Percentiles rank a stretch among this genome's conserved stretches.
phyloP scores from a whole-genome alignment of 805 yeast genomes.

The Saccharomyces paradoxus region DNA sequence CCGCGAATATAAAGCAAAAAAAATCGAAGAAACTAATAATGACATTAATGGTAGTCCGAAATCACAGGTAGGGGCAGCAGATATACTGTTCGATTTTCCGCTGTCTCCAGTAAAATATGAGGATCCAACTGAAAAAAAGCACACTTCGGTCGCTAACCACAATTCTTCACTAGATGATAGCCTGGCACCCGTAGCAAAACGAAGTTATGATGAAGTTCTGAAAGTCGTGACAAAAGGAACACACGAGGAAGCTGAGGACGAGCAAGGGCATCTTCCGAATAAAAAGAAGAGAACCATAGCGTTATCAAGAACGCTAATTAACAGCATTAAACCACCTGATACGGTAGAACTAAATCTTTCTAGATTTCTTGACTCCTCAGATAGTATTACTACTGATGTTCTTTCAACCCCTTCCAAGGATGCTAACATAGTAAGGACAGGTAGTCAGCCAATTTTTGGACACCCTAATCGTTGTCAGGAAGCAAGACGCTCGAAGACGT shows the following conservation, averaged over 20 bases:
- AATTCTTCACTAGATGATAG: background rate
- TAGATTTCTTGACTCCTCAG: slow-evolving; percentile 8
- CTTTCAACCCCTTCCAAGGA: background rate
- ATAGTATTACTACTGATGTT: background rate
- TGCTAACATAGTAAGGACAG: background rate
- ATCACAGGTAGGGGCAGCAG: background rate
- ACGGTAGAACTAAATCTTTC: slow-evolving; percentile 11
- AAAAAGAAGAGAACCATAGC: background rate
- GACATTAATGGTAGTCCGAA: background rate
- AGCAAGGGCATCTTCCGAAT: background rate
- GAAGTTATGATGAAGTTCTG: background rate
- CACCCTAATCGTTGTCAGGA: background rate
- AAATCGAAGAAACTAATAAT: background rate
- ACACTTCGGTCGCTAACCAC: background rate
- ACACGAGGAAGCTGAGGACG: background rate
- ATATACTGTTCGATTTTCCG: background rate
- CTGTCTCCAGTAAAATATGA: background rate
- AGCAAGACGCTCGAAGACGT: slow-evolving; percentile 3
- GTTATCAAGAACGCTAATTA: background rate
- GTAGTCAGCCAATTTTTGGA: background rate
- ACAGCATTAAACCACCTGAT: background rate
- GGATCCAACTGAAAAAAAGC: background rate
- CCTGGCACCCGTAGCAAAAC: background rate
- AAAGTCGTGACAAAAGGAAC: background rate
- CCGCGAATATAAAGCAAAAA: background rate